A percentile compares a stretch with the other conserved stretches of the same genome.
These are phyloP conservation scores for Plectosphaerella cucumerina DNA, from an alignment of 2,329 filamentous ascomycete species.

Conservation along the genomic window DNA sequence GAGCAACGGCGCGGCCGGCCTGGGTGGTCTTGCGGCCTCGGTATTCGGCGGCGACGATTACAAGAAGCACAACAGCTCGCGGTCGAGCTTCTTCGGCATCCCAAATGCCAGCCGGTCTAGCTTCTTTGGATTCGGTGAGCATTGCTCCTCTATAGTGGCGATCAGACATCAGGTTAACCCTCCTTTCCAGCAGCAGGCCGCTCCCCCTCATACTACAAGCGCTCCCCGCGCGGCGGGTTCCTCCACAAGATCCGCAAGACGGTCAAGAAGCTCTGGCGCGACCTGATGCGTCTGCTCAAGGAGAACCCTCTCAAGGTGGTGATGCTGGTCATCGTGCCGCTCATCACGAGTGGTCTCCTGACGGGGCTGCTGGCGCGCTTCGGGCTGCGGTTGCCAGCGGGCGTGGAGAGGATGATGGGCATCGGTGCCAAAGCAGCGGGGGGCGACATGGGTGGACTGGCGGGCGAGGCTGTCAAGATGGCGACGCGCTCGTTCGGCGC, in stretches of 20 bases:
- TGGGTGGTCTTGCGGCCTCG: constrained; percentile 35
- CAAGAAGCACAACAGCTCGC: constrained; percentile 35
- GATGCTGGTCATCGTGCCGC: constrained; percentile 79
- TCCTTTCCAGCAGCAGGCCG: constrained; percentile 37
- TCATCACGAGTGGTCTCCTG: constrained; percentile 79
- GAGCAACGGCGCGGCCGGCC: constrained; percentile 23
- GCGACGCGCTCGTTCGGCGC: constrained; percentile 30
- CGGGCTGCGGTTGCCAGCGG: constrained; percentile 69
- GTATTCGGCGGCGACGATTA: constrained; percentile 36
- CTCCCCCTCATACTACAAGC: constrained; percentile 65
- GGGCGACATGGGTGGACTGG: constrained; percentile 43
- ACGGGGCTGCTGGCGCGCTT: constrained; percentile 74
- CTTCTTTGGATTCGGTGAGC: constrained; percentile 41
- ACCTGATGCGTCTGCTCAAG: constrained; percentile 77
- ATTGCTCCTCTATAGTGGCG: not conserved
- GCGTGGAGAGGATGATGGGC: constrained; percentile 56
- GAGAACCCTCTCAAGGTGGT: constrained; percentile 85
- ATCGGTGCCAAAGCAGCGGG: constrained; percentile 44
- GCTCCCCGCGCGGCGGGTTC: constrained; percentile 77
- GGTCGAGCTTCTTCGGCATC: constrained; percentile 42
- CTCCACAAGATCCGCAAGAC: constrained; percentile 68
- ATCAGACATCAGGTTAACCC: no score
- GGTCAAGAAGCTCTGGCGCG: constrained; percentile 73
- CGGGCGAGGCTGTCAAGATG: constrained; percentile 53
- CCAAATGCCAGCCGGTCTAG: constrained; percentile 38